Evolutionary conservation across 1,139 yeast genomes (phyloP), one percentile per base, ranked within the genome.

Genomic region (Scheffersomyces titani): DNA sequence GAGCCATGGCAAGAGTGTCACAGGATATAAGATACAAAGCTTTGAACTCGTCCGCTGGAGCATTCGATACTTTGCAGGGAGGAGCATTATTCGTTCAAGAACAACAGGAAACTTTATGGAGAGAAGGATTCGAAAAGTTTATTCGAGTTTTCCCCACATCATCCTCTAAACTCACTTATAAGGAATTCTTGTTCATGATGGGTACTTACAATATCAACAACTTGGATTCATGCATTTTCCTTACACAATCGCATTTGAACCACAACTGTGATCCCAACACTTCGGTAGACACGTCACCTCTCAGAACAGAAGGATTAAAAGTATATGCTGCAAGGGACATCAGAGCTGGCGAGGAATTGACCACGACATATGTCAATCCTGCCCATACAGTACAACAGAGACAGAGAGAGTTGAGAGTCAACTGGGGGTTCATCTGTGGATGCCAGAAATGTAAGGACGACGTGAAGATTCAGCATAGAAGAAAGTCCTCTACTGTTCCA

Each of bases 401-500:
- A 62, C 87, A 85, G 65, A 73, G 90, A 59, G 87, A 84, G 61
- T 74, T 91, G 53, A 75, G 93, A 56, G 86, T 86, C n/a, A 87
- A 89, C 64, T 91, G 92, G 92, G 97, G 97, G 5, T 91, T 91
- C 69, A 66, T 82, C n/a, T 91, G 97, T 70, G 73, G 70, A 24
- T 91, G 97, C 69, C 63, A 70, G 9, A 83, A 88, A 60, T 91
- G 97, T 71, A 81, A 83, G 63, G 74, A 73, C 6, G 96, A 89
- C 61, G 73, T 80, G 51, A 72, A 77, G 55, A 62, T 58, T 2
- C 78, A 75, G 55, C 78, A 77, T 24, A 64, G 77, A 54, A 67
- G 80, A 55, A 76, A 76, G 60, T 75, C 80, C 9, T 57, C 59
- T 19, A 55, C 60, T 3, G 63, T 62, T 52, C 63, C 66, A 5